Evolutionary conservation across 2,329 filamentous ascomycete species (phyloP), one percentile per base, ranked within the genome.

Genomic region (Alternaria novae-zelandiae): DNA sequence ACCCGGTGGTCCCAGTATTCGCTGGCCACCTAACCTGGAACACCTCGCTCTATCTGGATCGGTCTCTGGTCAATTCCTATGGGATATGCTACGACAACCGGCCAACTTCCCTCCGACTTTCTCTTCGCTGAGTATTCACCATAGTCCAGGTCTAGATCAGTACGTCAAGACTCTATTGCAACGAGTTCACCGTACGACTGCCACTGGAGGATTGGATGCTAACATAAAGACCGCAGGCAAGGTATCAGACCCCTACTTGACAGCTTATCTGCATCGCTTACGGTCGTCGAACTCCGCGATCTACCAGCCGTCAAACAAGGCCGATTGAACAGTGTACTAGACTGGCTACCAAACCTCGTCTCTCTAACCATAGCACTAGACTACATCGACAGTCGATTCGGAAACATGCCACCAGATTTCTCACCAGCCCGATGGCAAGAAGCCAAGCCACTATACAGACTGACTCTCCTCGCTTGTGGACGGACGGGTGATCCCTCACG

Each of bases 331-430:
- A 64, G 69, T 15, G 71, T 85, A 0, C 71, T 85, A 1, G 68
- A 75, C 30, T 74, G 82, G 63, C 77, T 82, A 5, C 82, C 83
- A 0, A 67, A 77, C 6, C 70, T 85, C 3, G 71, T 70, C 3
- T 64, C 66, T 21, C 78, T 86, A 2, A 81, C 78, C 64, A 74
- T 85, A 47, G 80, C 82, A 21, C 75, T 83, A 10, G 83, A 85
- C 64, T 85, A 84, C 72, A 81, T 85, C 55, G 72, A 81, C 76
- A 68, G 74, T 9, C 64, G 81, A 45, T 83, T 84, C 66, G 81
- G 69, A 5, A 51, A 68, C 26, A 67, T 72, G 63, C 74, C 74
- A 0, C 4, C 23, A 0, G 63, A 63, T 20, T 77, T 71, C 54
- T 41, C 54, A 0, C 46, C 69, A 0, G 23, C 26, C 0, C 60